phyloP scores from a whole-genome alignment of 805 yeast genomes.

The Diddensiella transvaalensis region DNA sequence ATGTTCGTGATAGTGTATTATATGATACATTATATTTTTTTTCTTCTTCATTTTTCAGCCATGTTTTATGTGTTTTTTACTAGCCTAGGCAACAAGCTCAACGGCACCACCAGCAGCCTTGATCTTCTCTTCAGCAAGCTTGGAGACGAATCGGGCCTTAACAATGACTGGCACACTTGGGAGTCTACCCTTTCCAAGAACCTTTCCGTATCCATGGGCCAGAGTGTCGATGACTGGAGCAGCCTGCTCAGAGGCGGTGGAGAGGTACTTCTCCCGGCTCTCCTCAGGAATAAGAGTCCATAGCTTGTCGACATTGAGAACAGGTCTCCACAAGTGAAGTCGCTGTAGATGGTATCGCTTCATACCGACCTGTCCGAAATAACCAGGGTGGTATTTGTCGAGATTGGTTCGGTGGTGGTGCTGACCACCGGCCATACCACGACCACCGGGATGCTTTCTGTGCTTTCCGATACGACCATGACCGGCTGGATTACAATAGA shows the following conservation, averaged over 20 bases:
- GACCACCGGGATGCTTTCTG: conserved; percentile 99
- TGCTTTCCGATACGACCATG: conserved; percentile 99
- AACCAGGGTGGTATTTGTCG: conserved; percentile 99
- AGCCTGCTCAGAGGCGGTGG: conserved; percentile 77
- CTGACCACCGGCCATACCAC: conserved; percentile 99
- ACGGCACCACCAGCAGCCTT: conserved; percentile 99
- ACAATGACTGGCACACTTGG: conserved; percentile 98
- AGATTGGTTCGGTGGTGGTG: conserved; percentile 99
- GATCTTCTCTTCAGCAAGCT: conserved; percentile 99
- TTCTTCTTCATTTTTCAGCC: conserved; percentile 1
- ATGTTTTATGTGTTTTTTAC: conserved; percentile 1
- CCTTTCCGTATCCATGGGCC: conserved; percentile 99
- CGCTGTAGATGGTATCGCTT: conserved; percentile 97
- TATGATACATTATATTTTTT: conserved; percentile 5
- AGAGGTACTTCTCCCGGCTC: conserved; percentile 89
- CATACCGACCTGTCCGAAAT: conserved; percentile 99
- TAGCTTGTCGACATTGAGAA: conserved; percentile 95
- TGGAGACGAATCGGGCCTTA: conserved; percentile 98
- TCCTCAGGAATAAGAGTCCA: conserved; percentile 95
- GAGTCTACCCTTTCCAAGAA: conserved; percentile 97
- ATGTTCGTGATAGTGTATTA: background rate
- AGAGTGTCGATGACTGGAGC: conserved; percentile 99
- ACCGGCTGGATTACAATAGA: conserved; percentile 72
- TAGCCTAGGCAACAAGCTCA: conserved; percentile 90
- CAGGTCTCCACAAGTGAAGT: conserved; percentile 96